Evolutionary conservation across 163 green algal genomes (phyloP).

Genomic region (Scenedesmus sp.): DNA sequence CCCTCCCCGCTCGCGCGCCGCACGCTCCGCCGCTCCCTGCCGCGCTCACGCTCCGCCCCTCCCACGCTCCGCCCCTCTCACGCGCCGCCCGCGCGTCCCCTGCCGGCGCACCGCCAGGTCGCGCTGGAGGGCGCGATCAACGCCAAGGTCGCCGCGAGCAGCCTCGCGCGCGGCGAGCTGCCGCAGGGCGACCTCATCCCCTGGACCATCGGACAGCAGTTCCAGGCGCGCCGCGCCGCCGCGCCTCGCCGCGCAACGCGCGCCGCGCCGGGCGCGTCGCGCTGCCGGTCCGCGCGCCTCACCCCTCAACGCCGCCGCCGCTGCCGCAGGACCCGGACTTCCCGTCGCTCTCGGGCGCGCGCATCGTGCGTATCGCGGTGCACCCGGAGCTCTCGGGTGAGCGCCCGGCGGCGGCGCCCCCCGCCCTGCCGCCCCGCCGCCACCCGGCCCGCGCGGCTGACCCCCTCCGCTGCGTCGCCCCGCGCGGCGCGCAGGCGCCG

Average conservation of each 20-base stretch:
- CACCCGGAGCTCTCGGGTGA: conserved; percentile 96
- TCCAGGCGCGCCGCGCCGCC: conserved; percentile 54
- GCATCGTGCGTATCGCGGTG: conserved; percentile 94
- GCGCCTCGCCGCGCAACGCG: neutral
- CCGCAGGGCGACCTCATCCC: conserved; percentile 96
- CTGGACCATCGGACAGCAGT: conserved; percentile 97
- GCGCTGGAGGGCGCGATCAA: conserved; percentile 93
- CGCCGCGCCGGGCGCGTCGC: too few relatives aligned
- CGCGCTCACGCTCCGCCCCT: too few relatives aligned
- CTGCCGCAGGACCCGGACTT: conserved; percentile 89
- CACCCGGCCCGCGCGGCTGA: too few relatives aligned
- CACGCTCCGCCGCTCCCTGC: too few relatives aligned
- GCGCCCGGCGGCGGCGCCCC: too few relatives aligned
- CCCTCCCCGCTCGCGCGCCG: too few relatives aligned
- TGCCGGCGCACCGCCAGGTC: conserved; percentile 65
- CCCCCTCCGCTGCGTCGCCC: too few relatives aligned
- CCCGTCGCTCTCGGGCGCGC: conserved; percentile 84
- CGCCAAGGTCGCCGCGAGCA: conserved; percentile 67
- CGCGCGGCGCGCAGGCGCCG: conserved; percentile 24
- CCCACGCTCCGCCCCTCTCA: too few relatives aligned
- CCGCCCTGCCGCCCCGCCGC: too few relatives aligned
- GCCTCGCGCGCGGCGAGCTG: conserved; percentile 79
- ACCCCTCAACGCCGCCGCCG: too few relatives aligned
- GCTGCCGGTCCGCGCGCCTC: too few relatives aligned
- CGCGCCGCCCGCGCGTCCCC: neutral